Evolutionary conservation across 78 protist genomes (phyloP).

Genomic region (Diacronema lutheri): DNA sequence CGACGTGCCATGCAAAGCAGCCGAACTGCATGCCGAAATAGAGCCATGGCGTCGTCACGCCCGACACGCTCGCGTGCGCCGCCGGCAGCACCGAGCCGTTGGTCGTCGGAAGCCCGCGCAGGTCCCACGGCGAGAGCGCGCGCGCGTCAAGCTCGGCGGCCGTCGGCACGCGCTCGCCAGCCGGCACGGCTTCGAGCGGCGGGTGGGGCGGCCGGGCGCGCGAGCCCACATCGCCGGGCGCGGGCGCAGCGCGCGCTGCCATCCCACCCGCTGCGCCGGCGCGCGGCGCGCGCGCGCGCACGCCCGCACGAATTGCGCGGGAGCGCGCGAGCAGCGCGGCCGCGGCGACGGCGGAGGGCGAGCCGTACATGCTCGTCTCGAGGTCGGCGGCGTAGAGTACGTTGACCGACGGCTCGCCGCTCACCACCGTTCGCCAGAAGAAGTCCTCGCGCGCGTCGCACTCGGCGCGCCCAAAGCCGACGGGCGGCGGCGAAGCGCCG

Average conservation of each 20-base stretch:
- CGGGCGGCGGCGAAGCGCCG: not conserved
- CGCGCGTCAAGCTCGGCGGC: not conserved
- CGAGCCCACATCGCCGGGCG: no score
- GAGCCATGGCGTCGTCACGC: constrained; percentile 39
- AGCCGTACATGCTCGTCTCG: not conserved
- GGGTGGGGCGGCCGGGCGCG: no score
- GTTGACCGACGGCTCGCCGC: no score
- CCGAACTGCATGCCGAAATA: constrained; percentile 21
- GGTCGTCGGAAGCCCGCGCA: not conserved
- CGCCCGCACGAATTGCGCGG: no score
- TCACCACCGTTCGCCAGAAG: not conserved
- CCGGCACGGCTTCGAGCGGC: no score
- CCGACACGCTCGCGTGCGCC: not conserved
- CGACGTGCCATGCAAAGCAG: constrained; percentile 20
- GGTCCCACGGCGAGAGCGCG: not conserved
- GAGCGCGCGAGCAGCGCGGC: no score
- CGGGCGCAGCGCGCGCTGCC: no score
- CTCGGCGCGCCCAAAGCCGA: not conserved
- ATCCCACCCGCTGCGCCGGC: no score
- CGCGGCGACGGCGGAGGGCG: no score
- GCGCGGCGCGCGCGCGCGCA: no score
- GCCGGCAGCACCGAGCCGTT: not conserved
- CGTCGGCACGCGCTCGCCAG: no score
- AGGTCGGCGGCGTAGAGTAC: constrained; percentile 3
- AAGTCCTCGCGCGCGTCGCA: not conserved